Conservation (phyloP, 345 rosid genomes). For the Ceriops zippeliana region DNA sequence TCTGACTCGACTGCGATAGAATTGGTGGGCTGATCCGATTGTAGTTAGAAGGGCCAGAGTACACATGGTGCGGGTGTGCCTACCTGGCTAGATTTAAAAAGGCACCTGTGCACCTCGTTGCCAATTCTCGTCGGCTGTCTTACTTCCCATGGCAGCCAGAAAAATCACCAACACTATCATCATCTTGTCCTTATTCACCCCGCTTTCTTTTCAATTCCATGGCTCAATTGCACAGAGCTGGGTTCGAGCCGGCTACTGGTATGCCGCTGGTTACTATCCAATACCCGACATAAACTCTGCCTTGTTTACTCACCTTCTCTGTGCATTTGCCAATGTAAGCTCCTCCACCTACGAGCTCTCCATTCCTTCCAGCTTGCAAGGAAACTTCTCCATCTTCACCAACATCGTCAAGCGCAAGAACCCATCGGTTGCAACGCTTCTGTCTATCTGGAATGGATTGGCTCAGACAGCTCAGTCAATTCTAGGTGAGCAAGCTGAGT, state of each 20-base stretch:
- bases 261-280: background rate
- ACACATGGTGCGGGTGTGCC: no score
- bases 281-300: slow-evolving; percentile 3
- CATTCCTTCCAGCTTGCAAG: background rate
- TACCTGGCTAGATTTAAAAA: no score
- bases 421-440: slow-evolving; percentile 24
- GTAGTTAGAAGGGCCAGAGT: no score
- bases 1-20: no score
- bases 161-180: background rate
- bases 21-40: no score
- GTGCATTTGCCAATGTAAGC: slow-evolving; percentile 12
- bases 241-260: slow-evolving; percentile 15
- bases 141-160: background rate
- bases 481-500: background rate
- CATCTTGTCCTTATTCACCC: background rate
- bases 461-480: slow-evolving; percentile 10
- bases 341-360: slow-evolving; percentile 19
- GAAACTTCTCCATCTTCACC: slow-evolving; percentile 26
- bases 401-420: slow-evolving; percentile 25
- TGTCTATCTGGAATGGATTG: slow-evolving; percentile 32
- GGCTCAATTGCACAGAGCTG: background rate
- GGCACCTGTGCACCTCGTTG: no score
- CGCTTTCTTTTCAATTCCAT: background rate
- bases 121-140: no score
- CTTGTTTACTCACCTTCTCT: slow-evolving; percentile 16